Evolutionary conservation across 208 protist species (phyloP).

Genomic region (Polymyxa betae): DNA sequence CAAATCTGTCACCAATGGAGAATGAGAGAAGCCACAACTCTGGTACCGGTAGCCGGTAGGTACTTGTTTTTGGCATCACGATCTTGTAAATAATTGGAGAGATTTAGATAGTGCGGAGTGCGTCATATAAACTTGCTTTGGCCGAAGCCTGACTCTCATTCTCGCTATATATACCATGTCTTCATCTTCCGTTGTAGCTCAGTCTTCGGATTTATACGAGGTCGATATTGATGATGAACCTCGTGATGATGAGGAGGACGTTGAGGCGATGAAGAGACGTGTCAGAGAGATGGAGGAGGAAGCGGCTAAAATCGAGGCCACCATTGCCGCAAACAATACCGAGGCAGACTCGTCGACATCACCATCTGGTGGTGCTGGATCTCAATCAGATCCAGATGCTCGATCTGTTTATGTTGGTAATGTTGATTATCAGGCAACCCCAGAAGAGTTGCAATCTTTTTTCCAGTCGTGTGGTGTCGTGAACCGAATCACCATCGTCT

Average conservation of each 20-base stretch:
- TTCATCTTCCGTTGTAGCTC: background rate
- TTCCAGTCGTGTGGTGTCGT: conserved; percentile 54
- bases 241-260: background rate
- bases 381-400: background rate
- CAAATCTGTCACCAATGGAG: no score
- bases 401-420: conserved; percentile 47
- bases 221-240: conserved; percentile 1
- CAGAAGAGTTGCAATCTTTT: conserved; percentile 44
- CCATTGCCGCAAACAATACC: background rate
- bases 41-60: no score
- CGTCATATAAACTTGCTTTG: no score
- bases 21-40: no score
- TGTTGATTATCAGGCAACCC: conserved; percentile 23
- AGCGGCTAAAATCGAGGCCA: conserved; percentile 49
- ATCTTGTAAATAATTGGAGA: no score
- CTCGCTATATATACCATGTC: no score
- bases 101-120: no score
- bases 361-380: background rate
- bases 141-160: no score
- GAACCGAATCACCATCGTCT: conserved; percentile 52
- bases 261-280: conserved; percentile 43
- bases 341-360: background rate
- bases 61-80: no score
- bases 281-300: conserved; percentile 49
- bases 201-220: background rate